These are phyloP conservation scores for Coniella lustricola DNA, from an alignment of 2,329 filamentous ascomycete genomes.

Conservation along the genomic window DNA sequence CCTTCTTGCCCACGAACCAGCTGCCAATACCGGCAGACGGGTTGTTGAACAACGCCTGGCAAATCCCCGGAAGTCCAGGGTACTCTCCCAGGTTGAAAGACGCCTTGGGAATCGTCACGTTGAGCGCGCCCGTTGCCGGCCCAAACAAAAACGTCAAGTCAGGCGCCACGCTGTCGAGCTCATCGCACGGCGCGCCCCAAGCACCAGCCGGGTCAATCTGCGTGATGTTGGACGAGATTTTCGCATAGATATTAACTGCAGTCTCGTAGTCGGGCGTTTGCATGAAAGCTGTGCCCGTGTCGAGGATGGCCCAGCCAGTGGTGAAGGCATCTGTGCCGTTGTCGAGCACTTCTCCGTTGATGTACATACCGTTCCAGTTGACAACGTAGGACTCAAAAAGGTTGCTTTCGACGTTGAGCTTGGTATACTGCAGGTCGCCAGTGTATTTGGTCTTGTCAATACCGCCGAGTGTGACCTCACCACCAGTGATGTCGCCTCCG, in stretches of 20 bases:
- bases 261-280: conserved; percentile 24
- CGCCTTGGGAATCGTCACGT: conserved; percentile 24
- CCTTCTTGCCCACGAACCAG: conserved; percentile 13
- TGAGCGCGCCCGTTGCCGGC: conserved; percentile 16
- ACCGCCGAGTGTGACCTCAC: conserved; percentile 28
- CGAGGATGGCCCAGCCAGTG: conserved; percentile 23
- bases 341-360: conserved; percentile 18
- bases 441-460: conserved; percentile 24
- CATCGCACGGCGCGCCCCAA: conserved; percentile 28
- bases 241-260: conserved; percentile 24
- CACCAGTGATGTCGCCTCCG: conserved; percentile 17
- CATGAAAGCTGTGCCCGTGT: conserved; percentile 27
- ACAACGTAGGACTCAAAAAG: conserved; percentile 21
- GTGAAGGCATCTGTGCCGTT: conserved; percentile 9
- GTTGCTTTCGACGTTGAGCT: conserved; percentile 19
- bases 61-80: conserved; percentile 21
- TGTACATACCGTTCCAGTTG: conserved; percentile 21
- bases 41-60: conserved; percentile 27
- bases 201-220: conserved; percentile 24
- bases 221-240: conserved; percentile 24
- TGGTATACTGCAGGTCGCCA: conserved; percentile 21
- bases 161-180: conserved; percentile 22
- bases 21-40: conserved; percentile 15
- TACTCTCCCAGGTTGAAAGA: conserved; percentile 29
- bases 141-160: conserved; percentile 27